Conservation (phyloP, 768 basidiomycete genomes). For the Leccinum olivaceopallidum region DNA sequence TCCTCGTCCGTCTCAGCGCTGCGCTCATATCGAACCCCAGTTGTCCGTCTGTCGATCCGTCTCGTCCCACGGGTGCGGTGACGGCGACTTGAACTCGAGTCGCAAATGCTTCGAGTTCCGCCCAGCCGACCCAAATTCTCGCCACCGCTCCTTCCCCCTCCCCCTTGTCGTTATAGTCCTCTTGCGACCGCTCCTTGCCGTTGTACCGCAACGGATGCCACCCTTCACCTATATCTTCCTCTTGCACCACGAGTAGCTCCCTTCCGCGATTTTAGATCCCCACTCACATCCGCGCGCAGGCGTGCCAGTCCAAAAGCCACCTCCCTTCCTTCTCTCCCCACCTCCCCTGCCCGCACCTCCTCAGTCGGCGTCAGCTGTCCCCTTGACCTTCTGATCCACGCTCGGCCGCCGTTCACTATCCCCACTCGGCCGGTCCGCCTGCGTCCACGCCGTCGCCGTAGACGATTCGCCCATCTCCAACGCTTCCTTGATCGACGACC, state of each 20-base stretch:
- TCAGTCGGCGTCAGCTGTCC: neutral
- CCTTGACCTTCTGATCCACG: neutral
- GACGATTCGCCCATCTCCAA: slow-evolving; percentile 24
- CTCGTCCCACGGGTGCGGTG: slow-evolving; percentile 70
- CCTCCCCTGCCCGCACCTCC: neutral
- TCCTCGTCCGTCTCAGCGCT: slow-evolving; percentile 70
- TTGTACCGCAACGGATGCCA: slow-evolving; percentile 29
- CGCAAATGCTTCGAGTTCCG: slow-evolving; percentile 46
- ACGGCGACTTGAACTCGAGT: slow-evolving; percentile 49
- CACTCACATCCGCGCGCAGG: slow-evolving; percentile 18
- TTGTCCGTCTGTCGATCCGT: slow-evolving; percentile 49
- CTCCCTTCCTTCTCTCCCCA: neutral
- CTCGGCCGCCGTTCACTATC: slow-evolving; percentile 9
- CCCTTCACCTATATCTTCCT: slow-evolving; percentile 25
- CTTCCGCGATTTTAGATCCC: slow-evolving; percentile 12
- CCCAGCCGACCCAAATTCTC: slow-evolving; percentile 17
- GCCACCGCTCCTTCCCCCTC: slow-evolving; percentile 28
- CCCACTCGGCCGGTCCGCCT: slow-evolving; percentile 8
- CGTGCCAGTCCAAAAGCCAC: slow-evolving; percentile 28
- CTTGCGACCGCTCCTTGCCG: slow-evolving; percentile 13
- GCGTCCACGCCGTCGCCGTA: slow-evolving; percentile 30
- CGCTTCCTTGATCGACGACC: slow-evolving; percentile 18
- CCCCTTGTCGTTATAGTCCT: slow-evolving; percentile 4
- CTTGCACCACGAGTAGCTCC: slow-evolving; percentile 21
- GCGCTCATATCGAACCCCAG: slow-evolving; percentile 64